A percentile compares a stretch with the other conserved stretches of the same genome.
These are phyloP conservation scores for Lolium perenne DNA, from an alignment of 176 grass and related monocot species.

Conservation along the genomic window DNA sequence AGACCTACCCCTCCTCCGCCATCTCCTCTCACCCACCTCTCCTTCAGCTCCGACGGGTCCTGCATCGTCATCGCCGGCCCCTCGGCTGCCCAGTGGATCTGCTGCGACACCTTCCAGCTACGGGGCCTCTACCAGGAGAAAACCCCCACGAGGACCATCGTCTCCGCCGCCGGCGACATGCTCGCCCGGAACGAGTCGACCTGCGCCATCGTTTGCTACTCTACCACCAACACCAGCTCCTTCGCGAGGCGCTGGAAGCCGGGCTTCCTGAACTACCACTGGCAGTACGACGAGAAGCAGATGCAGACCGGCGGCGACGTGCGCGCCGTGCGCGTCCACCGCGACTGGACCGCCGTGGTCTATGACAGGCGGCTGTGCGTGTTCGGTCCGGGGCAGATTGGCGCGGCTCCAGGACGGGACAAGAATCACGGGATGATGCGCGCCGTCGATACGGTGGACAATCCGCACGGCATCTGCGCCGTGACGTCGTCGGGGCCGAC, in stretches of 20 bases:
- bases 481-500: slow-evolving; percentile 39
- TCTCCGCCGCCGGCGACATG: background rate
- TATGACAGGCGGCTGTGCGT: background rate
- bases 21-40: slow-evolving; percentile 19
- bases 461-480: background rate
- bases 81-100: background rate
- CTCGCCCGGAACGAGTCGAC: background rate
- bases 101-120: background rate
- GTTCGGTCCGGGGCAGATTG: background rate
- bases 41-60: background rate
- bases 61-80: background rate
- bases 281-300: slow-evolving; percentile 1
- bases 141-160: background rate
- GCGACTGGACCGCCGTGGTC: slow-evolving; percentile 38
- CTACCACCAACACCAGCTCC: background rate
- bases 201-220: background rate
- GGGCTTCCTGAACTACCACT: slow-evolving; percentile 28
- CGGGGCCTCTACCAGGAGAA: background rate
- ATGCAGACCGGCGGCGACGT: slow-evolving; percentile 39
- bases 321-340: slow-evolving; percentile 50
- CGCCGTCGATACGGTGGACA: background rate
- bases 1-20: slow-evolving; percentile 5
- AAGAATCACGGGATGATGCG: background rate
- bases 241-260: background rate
- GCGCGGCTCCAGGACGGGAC: background rate